Base-by-base conservation (phyloP, 2,329 filamentous ascomycete genomes). In the Huntiella abstrusa region DNA sequence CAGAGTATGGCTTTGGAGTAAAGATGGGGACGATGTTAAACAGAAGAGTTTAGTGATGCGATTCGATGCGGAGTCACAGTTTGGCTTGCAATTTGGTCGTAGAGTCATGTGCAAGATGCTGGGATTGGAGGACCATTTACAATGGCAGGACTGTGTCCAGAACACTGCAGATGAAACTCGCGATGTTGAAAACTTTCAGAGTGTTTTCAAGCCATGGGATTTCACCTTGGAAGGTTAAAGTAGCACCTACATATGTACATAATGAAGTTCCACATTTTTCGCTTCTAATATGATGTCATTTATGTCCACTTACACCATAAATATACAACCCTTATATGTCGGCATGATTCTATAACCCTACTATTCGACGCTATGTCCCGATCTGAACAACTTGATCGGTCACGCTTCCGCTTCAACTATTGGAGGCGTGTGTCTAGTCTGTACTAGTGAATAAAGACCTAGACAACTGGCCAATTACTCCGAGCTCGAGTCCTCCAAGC, bases 31-130 rank as follows among this genome's bases (percentile, higher is more conserved):
- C 8, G 11, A 43, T n/a, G 43, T 33, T 6, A 40, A 19, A 22
- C 17, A 36, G 37, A 78, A 77, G 53, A 77, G 75, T 48, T 66
- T 95, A 49, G 69, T 87, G 45, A 73, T 96, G 64, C 75, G 75
- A 5, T 69, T 95, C 6, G 73, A 78, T 49, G 65, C 76, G 19
- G 76, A 74, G 13, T 73, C 81, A 52, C 74, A 80, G 11, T 96
- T 98, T 58, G 86, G 94, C 57, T 63, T 95, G 40, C 88, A 96
- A 58, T 96, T 93, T 56, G 86, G 83, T 3, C 72, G 92, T 36
- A 75, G 77, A 39, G 91, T 95, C 3, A 66, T 96, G 59, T 88
- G 85, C 1, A 95, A 94, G 62, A 65, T 98, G 44, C 67, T 98
- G 43, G 75, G 77, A 2, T 63, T 96, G 40, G 84, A 95, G 59